These are phyloP conservation scores for Colletotrichum australisinense DNA, from an alignment of 2,329 filamentous ascomycete genomes.

Conservation along the genomic window DNA sequence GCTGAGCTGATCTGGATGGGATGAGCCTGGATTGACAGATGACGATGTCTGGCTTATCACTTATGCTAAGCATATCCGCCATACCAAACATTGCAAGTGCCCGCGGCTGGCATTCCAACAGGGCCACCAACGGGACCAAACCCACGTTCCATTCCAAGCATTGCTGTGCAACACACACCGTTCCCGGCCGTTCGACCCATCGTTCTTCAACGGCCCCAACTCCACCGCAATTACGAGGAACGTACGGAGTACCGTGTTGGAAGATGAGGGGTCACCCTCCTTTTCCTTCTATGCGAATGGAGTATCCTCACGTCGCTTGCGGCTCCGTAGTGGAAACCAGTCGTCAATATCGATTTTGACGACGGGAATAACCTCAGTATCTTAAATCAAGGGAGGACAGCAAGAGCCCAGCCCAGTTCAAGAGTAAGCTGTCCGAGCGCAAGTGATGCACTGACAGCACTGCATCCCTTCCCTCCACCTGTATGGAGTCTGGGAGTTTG, in stretches of 20 bases:
- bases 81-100: not conserved
- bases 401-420: too few species aligned
- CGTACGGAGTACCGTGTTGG: not conserved
- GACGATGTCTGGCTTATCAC: slow-evolving; percentile 22
- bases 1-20: slow-evolving; percentile 8
- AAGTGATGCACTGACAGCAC: slow-evolving; percentile 1
- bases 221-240: slow-evolving; percentile 25
- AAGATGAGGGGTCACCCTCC: not conserved
- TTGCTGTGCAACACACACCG: not conserved
- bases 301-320: not conserved
- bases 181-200: slow-evolving; percentile 11
- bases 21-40: slow-evolving; percentile 27
- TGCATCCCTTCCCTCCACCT: not conserved
- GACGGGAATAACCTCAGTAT: slow-evolving; percentile 10
- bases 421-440: slow-evolving; percentile 13
- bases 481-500: not conserved
- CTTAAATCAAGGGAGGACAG: not conserved
- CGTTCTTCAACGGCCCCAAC: slow-evolving; percentile 26
- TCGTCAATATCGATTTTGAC: not conserved
- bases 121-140: too few species aligned
- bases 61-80: slow-evolving; percentile 23
- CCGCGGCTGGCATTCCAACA: not conserved
- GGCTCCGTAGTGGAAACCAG: slow-evolving; percentile 17
- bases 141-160: not conserved
- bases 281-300: not conserved